phyloP scores from a whole-genome alignment of 495 filamentous ascomycete genomes.

The Neurospora sp. region DNA sequence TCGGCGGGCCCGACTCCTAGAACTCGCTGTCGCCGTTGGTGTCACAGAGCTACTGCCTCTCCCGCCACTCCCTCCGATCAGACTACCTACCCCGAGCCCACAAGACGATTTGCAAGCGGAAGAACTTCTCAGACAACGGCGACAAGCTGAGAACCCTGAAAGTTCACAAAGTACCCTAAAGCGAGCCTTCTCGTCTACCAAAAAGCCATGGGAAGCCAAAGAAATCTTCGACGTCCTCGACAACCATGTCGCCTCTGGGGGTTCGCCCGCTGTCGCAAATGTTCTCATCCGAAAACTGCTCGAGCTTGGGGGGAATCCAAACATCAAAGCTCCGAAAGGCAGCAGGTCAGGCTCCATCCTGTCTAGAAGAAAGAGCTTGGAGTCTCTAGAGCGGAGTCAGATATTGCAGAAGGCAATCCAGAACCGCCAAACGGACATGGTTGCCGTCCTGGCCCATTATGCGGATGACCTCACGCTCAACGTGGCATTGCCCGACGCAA shows the following conservation, averaged over 20 bases:
- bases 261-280: conserved; percentile 37
- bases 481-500: conserved; percentile 28
- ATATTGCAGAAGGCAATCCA: conserved; percentile 35
- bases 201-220: conserved; percentile 38
- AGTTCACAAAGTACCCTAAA: conserved; percentile 26
- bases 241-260: conserved; percentile 29
- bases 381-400: conserved; percentile 31
- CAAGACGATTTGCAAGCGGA: conserved; percentile 34
- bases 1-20: conserved; percentile 25
- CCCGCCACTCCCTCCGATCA: conserved; percentile 9
- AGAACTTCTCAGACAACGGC: conserved; percentile 34
- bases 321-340: conserved; percentile 20
- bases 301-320: conserved; percentile 31
- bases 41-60: conserved; percentile 18
- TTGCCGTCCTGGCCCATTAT: conserved; percentile 33
- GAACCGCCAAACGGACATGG: conserved; percentile 37
- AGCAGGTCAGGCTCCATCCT: conserved; percentile 18
- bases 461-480: conserved; percentile 32
- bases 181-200: conserved; percentile 33
- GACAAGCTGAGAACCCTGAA: conserved; percentile 18
- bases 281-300: conserved; percentile 35
- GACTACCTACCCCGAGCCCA: conserved; percentile 17
- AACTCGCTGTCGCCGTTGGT: conserved; percentile 28
- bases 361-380: conserved; percentile 33
- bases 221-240: conserved; percentile 37